Evolutionary conservation across 2,329 filamentous ascomycete species (phyloP), one percentile per base, ranked within the genome.

Genomic region (Cytospora piceae): DNA sequence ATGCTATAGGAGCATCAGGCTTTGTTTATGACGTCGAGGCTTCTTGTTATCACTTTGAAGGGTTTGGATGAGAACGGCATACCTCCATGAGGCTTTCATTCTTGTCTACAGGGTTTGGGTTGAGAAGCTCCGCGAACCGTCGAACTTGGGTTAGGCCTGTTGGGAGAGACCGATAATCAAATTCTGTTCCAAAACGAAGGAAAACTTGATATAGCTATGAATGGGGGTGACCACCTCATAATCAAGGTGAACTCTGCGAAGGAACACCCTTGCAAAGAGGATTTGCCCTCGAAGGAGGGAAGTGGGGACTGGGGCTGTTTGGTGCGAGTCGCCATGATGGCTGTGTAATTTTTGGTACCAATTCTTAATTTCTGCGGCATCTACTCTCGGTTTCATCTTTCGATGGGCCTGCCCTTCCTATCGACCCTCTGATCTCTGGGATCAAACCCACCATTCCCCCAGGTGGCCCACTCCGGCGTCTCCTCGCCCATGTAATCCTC

Each of bases 371-470:
- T 15, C n/a, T 52, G 20, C 15, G 5, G 20, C 31, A 52, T 61
- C 37, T 60, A 27, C 3, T 24, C 4, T 34, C 12, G 9, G 15
- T 29, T 65, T 68, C 69, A 71, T 22, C 72, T 74, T 69, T 82
- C 83, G 68, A 87, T 85, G 70, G 86, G 87, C 72, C 89, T 88
- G 2, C 94, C 93, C 79, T 97, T 97, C 71, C 90, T 86, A 76
- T 94, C 91, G 11, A 97, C 93, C 69, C 94, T 85, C 76, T 91
- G 87, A 77, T 98, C 95, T 58, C 91, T 84, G 0, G 94, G 94
- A 79, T 98, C 93, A 75, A 98, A 98, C 0, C 94, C 95, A 2
- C 94, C 94, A 70, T 94, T 92, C 0, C 94, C 95, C 93, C 93
- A 98, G 22, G 90, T 87, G 12, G 94, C 94, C 95, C 94, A 98